Base-by-base conservation (phyloP, 106 monocot species). In the Acanthochlamys bracteata region DNA sequence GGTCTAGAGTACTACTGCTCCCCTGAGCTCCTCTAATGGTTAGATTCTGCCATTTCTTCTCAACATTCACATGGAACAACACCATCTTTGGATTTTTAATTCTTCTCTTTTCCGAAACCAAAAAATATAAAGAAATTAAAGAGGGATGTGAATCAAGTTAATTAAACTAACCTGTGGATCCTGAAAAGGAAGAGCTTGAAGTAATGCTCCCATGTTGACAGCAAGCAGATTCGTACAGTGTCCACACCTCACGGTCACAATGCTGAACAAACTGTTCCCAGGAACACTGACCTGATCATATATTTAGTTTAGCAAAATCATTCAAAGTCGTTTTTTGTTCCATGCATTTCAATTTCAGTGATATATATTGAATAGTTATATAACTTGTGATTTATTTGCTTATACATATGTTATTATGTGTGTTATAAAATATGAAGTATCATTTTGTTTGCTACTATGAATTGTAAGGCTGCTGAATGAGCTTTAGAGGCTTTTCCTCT, bases 241-340 rank as follows among this genome's bases (percentile, higher is more conserved):
- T 17, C 88, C 88, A 61, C 88, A 89, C 24, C 88, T 81, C 21
- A 89, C 84, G 10, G 88, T 89, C 13, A 89, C 88, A 46, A 79
- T 76, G 81, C 66, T 80, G 66, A 84, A 62, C 73, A 80, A 22
- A 27, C 52, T 81, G 69, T 69, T 84, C 63, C 70, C 60, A 13
- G 88, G 88, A 15, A 89, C 88, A 70, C 76, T 84, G 9, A 89
- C 88, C 88, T 89, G 84, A 54, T 65, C 49, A 10, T 1, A 4
- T 2, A 49, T 14, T 10, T n/a, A n/a, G 17, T 12, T 49, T 10
- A 49, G 6, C 49, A 49, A 49, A 49, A 4, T 49, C 1, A 17
- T 49, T 17, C 2, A 49, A 3, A 49, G 49, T 49, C 33, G 4
- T 3, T 33, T 33, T 3, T 49, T 49, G 43, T 49, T 49, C 17